Evolutionary conservation across 805 yeast species (phyloP).

Genomic region (Ogataea naganishii): DNA sequence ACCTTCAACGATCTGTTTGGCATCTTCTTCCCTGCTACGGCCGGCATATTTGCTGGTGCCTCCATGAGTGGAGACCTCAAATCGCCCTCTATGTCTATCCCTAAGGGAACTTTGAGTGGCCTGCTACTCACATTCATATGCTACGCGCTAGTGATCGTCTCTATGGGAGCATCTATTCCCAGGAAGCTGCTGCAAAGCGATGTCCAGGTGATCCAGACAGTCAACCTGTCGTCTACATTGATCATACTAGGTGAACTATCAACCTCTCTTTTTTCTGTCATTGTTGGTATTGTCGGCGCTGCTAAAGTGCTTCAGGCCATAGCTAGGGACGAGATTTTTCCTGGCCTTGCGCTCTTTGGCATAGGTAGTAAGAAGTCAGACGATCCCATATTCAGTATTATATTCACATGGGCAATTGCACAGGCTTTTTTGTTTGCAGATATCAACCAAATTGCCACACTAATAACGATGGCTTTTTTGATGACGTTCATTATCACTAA

Average conservation of each 20-base stretch:
- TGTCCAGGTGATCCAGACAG: constrained; percentile 78
- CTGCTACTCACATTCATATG: constrained; percentile 65
- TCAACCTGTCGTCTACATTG: constrained; percentile 57
- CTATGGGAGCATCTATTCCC: constrained; percentile 76
- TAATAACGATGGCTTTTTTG: constrained; percentile 93
- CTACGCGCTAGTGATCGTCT: constrained; percentile 71
- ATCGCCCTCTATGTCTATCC: constrained; percentile 83
- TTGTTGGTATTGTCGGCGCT: constrained; percentile 95
- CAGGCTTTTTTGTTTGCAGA: constrained; percentile 85
- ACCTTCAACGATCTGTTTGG: constrained; percentile 85
- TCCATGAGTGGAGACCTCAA: constrained; percentile 93
- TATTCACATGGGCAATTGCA: constrained; percentile 73
- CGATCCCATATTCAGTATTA: constrained; percentile 59
- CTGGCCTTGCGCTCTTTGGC: constrained; percentile 61
- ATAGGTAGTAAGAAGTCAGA: constrained; percentile 32
- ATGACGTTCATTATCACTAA: constrained; percentile 95
- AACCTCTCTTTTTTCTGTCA: constrained; percentile 84
- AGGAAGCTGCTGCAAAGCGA: constrained; percentile 69
- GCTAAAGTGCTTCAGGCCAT: constrained; percentile 88
- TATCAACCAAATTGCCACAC: constrained; percentile 87
- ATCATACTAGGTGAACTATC: constrained; percentile 86
- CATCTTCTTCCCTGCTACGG: constrained; percentile 95
- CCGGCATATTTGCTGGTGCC: constrained; percentile 98
- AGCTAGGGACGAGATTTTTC: constrained; percentile 81
- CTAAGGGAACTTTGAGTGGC: constrained; percentile 89